Evolutionary conservation across 805 yeast species (phyloP).

Genomic region (Candida germanica): DNA sequence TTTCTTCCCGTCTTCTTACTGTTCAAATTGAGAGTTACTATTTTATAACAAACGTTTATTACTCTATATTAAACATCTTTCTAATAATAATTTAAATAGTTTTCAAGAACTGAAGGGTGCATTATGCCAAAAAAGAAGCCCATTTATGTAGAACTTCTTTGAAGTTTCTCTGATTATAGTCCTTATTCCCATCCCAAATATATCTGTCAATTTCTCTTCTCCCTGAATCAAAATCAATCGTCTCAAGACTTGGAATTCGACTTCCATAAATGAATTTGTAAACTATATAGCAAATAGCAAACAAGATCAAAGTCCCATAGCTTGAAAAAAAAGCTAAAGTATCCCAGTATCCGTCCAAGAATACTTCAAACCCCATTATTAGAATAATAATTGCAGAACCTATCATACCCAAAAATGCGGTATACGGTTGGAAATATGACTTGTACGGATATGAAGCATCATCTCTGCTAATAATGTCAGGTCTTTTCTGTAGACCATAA

Average conservation of each 20-base stretch:
- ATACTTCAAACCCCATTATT: conserved; percentile 61
- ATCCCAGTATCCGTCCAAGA: conserved; percentile 56
- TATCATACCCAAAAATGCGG: conserved; percentile 59
- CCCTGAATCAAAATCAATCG: conserved; percentile 79
- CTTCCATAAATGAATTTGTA: conserved; percentile 63
- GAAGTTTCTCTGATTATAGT: conserved; percentile 31
- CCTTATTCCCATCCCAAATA: conserved; percentile 74
- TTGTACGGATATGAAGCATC: conserved; percentile 65
- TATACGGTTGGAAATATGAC: conserved; percentile 68
- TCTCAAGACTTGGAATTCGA: conserved; percentile 63
- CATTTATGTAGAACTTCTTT: conserved; percentile 33
- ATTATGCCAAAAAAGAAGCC: conserved; percentile 29
- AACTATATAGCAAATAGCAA: conserved; percentile 47
- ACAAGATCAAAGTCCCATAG: conserved; percentile 58
- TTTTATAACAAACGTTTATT: too few species aligned
- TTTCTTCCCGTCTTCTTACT: too few species aligned
- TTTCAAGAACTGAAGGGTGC: conserved; percentile 3
- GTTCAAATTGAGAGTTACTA: too few species aligned
- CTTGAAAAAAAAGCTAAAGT: conserved; percentile 60
- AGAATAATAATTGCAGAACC: conserved; percentile 52
- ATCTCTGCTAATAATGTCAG: conserved; percentile 62
- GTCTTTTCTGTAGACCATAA: conserved; percentile 56
- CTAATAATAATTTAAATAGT: too few species aligned
- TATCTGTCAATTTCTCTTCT: conserved; percentile 78
- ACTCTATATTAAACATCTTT: too few species aligned